Evolutionary conservation across 129 eudicot species (phyloP).

Genomic region (Erigeron canadensis): DNA sequence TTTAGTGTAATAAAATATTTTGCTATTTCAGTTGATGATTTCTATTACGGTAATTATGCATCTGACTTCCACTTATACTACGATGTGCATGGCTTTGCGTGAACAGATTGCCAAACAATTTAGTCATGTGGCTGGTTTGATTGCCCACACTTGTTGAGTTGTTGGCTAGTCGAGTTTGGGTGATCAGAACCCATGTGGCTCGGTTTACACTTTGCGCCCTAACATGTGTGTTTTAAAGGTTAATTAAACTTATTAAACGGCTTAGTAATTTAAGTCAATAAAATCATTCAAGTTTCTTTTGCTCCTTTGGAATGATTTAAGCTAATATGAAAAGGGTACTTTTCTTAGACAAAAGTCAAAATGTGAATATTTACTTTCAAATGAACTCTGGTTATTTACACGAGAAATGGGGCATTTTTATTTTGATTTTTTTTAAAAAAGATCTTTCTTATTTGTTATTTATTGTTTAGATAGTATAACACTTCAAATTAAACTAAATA

Average conservation of each 20-base stretch:
- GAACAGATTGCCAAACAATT: neutral
- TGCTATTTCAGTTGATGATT: conserved; percentile 7
- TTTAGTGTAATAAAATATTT: conserved; percentile 8
- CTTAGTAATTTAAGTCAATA: no score
- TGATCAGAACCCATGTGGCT: neutral
- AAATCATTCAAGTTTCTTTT: no score
- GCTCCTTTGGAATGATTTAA: no score
- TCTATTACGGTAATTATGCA: neutral
- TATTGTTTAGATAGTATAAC: neutral
- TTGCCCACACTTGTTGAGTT: neutral
- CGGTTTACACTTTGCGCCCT: neutral
- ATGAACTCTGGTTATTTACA: no score
- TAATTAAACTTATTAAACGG: no score
- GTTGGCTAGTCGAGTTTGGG: neutral
- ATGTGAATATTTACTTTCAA: no score
- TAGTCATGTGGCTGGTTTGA: neutral
- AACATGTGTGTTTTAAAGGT: no score
- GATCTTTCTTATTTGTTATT: no score
- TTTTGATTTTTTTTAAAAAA: neutral
- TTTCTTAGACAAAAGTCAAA: no score
- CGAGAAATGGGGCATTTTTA: neutral
- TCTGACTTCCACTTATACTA: neutral
- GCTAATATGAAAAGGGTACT: no score
- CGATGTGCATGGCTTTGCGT: neutral
- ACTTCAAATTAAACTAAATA: neutral